Conservation (phyloP, 345 rosid species). For the Anastatica hierochuntica region DNA sequence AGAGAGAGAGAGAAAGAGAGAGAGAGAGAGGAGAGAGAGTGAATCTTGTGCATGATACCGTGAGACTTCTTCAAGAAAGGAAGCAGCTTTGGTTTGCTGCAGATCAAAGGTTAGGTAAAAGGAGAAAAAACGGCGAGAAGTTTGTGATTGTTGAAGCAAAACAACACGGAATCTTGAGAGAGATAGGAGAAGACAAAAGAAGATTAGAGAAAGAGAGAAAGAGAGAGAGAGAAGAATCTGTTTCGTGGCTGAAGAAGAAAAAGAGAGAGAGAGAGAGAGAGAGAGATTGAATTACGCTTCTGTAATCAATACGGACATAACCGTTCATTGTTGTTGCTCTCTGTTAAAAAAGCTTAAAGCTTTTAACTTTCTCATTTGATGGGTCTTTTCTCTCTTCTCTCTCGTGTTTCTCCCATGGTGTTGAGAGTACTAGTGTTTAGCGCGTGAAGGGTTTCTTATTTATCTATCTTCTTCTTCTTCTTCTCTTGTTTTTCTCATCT, state of each 20-base stretch:
- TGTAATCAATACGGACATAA: constrained; percentile 30
- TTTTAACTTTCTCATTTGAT: constrained; percentile 22
- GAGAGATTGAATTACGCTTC: constrained; percentile 22
- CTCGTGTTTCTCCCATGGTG: constrained; percentile 41
- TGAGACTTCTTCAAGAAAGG: constrained; percentile 24
- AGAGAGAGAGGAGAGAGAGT: background rate
- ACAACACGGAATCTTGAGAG: constrained; percentile 15
- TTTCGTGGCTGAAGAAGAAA: too few relatives aligned
- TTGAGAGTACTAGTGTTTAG: constrained; percentile 17
- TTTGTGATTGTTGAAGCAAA: constrained; percentile 13
- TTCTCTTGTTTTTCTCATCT: too few relatives aligned
- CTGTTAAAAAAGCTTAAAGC: background rate
- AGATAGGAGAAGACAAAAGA: constrained; percentile 23
- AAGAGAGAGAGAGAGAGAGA: background rate
- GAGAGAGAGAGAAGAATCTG: too few relatives aligned
- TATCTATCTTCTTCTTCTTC: background rate
- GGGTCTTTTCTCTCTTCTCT: constrained; percentile 28
- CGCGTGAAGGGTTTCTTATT: constrained; percentile 14
- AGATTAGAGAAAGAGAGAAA: too few relatives aligned
- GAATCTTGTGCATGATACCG: constrained; percentile 23
- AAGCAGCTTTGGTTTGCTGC: constrained; percentile 20
- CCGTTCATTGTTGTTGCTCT: constrained; percentile 20
- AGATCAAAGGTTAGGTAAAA: constrained; percentile 16
- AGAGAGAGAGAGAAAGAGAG: background rate
- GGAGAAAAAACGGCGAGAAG: constrained; percentile 20